These are phyloP conservation scores for Phenoliferia sp. DNA, from an alignment of 1,284 basidiomycete species.

Conservation along the genomic window DNA sequence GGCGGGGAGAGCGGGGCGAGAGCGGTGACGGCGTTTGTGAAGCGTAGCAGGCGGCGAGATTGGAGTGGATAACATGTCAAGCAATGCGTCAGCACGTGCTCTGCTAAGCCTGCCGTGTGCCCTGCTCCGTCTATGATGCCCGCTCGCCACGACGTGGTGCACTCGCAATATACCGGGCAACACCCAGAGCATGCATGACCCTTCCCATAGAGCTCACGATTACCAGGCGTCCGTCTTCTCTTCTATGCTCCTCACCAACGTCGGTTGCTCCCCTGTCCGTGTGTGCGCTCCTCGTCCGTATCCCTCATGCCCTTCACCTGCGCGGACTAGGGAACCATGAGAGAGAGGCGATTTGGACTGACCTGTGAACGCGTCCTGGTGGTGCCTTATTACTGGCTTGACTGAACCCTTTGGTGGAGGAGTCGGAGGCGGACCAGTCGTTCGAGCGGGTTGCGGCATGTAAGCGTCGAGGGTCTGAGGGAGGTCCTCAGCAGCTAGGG, in stretches of 20 bases:
- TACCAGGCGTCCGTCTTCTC: not conserved
- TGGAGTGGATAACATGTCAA: too few relatives aligned
- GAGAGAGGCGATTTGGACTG: not conserved
- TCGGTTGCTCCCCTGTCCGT: not conserved
- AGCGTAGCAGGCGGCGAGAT: too few relatives aligned
- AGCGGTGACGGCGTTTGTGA: too few relatives aligned
- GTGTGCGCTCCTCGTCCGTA: not conserved
- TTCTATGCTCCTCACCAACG: not conserved
- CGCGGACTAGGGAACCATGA: not conserved
- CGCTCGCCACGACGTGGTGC: not conserved
- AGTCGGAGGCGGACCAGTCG: not conserved
- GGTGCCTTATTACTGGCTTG: slow-evolving; percentile 22
- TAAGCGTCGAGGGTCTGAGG: too few relatives aligned
- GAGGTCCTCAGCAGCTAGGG: too few relatives aligned
- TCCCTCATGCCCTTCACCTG: not conserved
- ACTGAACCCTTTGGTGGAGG: slow-evolving; percentile 26
- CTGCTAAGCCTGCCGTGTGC: too few relatives aligned
- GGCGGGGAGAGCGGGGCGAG: too few relatives aligned
- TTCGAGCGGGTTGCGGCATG: too few relatives aligned
- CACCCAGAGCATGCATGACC: too few relatives aligned
- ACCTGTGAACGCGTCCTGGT: slow-evolving; percentile 29
- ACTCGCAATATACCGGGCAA: not conserved
- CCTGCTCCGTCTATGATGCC: too few relatives aligned
- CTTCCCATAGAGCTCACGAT: not conserved
- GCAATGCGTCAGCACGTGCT: too few relatives aligned